Evolutionary conservation across 441 rosid species (phyloP).

Genomic region (Adansonia madagascariensis): DNA sequence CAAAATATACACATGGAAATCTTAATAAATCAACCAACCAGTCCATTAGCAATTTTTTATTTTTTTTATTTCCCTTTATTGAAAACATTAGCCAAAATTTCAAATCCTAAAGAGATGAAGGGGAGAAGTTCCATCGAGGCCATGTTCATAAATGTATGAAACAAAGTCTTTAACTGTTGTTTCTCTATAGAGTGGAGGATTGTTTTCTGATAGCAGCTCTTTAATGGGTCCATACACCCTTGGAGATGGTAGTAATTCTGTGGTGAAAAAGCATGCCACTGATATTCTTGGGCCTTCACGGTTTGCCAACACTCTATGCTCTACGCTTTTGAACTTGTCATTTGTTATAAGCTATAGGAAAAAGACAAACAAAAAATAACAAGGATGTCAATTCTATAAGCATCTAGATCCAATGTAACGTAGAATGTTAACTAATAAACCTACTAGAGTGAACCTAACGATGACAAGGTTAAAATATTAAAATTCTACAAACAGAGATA

Average conservation of each 20-base stretch:
- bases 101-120: constrained; percentile 22
- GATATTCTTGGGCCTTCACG: constrained; percentile 48
- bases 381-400: neutral
- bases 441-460: too few relatives aligned
- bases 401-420: neutral
- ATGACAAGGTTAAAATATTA: too few relatives aligned
- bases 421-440: neutral
- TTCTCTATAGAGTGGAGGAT: constrained; percentile 33
- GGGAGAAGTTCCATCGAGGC: constrained; percentile 18
- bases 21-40: neutral
- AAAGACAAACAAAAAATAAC: neutral
- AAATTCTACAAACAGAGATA: too few relatives aligned
- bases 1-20: neutral
- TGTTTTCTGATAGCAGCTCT: constrained; percentile 29
- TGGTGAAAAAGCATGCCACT: constrained; percentile 43
- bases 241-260: neutral
- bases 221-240: constrained; percentile 26
- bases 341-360: constrained; percentile 12
- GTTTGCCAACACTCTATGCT: constrained; percentile 39
- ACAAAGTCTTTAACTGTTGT: constrained; percentile 22
- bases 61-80: neutral
- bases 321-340: constrained; percentile 24
- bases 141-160: constrained; percentile 10
- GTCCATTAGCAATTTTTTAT: neutral
- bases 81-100: neutral